Evolutionary conservation across 2,329 filamentous ascomycete species (phyloP), one percentile per base, ranked within the genome.

Genomic region (Cercospora nicotianae): DNA sequence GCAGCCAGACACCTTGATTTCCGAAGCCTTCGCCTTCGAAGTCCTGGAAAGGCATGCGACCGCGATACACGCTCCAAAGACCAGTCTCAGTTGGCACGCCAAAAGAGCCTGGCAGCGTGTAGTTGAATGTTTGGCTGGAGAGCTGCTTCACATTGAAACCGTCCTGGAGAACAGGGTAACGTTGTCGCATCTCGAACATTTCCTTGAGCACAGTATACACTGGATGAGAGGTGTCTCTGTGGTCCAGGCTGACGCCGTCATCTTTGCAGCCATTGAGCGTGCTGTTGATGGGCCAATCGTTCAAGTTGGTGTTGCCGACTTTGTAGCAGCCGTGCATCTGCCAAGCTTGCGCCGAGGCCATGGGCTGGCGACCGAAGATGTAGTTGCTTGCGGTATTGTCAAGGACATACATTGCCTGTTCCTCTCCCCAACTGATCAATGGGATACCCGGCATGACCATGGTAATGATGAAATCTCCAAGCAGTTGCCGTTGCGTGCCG

Each of bases 321-420:
- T 79, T 79, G 77, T 89, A 90, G 75, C 88, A 90, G 5, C 88
- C 88, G 72, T 90, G 88, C 39, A 83, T 82, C 72, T 88, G 86
- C 88, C 88, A 90, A 2, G 87, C 88, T 2, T 84, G 84, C 2
- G 86, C 82, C 2, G 87, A 83, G 8, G 85, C 84, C 84, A 90
- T 89, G 1, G 88, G 79, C 74, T 87, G 86, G 72, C 88, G 85
- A 20, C 88, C 88, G 74, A 87, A 90, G 51, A 90, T 83, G 73
- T 90, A 90, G 73, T 90, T 89, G 66, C 80, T 79, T 4, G 87
- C 87, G 0, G 87, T 89, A 67, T 86, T 89, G 74, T 90, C 88
- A 2, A 90, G 78, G 0, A 89, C 79, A 72, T 90, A 90, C 69
- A 87, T 87, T 0, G 84, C 85, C 77, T 90, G 88, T 73, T 90